Base-by-base conservation (phyloP, 257 asterid genomes). In the Nicotiana obtusifolia region DNA sequence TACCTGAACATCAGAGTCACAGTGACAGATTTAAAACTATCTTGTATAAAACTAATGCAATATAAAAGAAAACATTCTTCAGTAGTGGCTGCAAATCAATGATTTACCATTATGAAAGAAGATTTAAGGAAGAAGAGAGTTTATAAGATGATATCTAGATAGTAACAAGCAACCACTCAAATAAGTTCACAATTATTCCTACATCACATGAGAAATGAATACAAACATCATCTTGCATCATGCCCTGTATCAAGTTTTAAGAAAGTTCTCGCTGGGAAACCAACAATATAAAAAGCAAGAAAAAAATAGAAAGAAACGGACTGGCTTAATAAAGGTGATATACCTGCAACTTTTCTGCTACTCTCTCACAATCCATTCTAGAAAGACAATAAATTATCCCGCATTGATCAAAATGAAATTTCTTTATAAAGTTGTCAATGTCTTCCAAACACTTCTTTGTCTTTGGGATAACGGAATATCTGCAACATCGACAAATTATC, bases 381-480 rank as follows among this genome's bases (percentile, higher is more conserved):
- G 99, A 96, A 81, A 96, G 93, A 85, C 99, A 96, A 83, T 96
- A 96, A 65, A 96, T 87, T 85, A 96, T 96, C 82, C 99, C 99
- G 61, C 98, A 91, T 87, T 94, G 98, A 88, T 93, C 99, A 22
- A 84, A 90, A 92, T 96, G 97, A 86, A 89, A 92, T 77, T 88
- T 90, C 83, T 62, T 89, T 87, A 96, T 94, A 87, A 94, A 96
- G 81, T 64, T 88, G 85, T 89, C 91, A 80, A 96, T 93, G 82
- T 94, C 98, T 79, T 96, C 98, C 77, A 94, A 76, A 83, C 98
- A 93, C 88, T 94, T 94, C 92, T 88, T 93, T 80, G 99, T 92
- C 92, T 96, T 96, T 76, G 97, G 93, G 84, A 92, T 85, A 84
- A 96, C 97, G 19, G 98, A 93, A 80, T 96, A 96, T 85, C 99